Percentiles rank a stretch among this genome's conserved stretches.
Conservation (phyloP, 2,329 filamentous ascomycete genomes). For the Diaporthe aspalathi region DNA sequence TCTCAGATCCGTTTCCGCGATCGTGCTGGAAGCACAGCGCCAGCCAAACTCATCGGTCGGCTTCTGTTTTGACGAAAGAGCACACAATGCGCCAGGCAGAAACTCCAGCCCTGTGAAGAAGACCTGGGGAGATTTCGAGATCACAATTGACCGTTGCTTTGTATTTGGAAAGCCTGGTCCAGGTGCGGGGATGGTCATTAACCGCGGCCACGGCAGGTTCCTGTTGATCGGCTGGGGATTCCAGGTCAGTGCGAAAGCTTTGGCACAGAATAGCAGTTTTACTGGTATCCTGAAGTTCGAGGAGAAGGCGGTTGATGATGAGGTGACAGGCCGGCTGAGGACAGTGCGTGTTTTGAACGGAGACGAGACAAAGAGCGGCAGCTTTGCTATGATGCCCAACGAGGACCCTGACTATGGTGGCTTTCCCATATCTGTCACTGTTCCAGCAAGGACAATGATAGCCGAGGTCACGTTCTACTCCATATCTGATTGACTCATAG, state of each 20-base stretch:
- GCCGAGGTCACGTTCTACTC: slow-evolving; percentile 55
- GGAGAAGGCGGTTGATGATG: slow-evolving; percentile 46
- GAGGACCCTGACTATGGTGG: slow-evolving; percentile 67
- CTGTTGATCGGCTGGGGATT: slow-evolving; percentile 46
- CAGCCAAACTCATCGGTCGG: not conserved
- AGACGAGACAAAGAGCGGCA: slow-evolving; percentile 57
- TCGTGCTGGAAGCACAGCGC: slow-evolving; percentile 13
- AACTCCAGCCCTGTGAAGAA: not conserved
- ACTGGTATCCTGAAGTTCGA: slow-evolving; percentile 44
- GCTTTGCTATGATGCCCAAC: slow-evolving; percentile 65
- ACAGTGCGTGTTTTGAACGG: slow-evolving; percentile 52
- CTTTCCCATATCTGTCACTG: slow-evolving; percentile 65
- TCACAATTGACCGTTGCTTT: slow-evolving; percentile 48
- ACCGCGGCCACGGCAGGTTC: slow-evolving; percentile 43
- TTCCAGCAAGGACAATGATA: slow-evolving; percentile 62
- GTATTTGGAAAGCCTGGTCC: slow-evolving; percentile 48
- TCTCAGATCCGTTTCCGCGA: slow-evolving; percentile 12
- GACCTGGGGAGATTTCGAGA: slow-evolving; percentile 47
- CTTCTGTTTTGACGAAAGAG: slow-evolving; percentile 12
- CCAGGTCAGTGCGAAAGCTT: slow-evolving; percentile 43
- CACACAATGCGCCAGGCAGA: not conserved
- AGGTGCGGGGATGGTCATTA: slow-evolving; percentile 46
- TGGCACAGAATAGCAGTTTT: slow-evolving; percentile 40
- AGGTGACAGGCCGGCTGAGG: slow-evolving; percentile 48
- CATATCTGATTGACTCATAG: not conserved